Evolutionary conservation across 2,329 filamentous ascomycete genomes (phyloP), one percentile per base, ranked within the genome.

Genomic region (Trichoderma sp.): DNA sequence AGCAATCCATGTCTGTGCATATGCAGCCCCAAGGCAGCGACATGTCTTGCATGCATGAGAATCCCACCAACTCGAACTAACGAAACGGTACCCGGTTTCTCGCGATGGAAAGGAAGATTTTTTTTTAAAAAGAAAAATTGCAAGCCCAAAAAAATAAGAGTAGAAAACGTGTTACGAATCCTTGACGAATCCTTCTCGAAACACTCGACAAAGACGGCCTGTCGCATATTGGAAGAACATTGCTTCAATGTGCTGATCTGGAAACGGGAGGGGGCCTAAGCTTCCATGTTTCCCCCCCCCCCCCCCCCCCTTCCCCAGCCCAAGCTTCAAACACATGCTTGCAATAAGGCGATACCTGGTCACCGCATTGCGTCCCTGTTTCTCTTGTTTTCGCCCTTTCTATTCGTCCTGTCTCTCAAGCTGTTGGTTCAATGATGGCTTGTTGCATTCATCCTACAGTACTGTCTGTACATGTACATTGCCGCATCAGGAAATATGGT

Each of bases 21-120:
- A 34, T 60, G 57, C 57, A 60, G 42, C 57, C 57, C 15, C 27
- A 60, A 60, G 39, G 57, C 39, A 48, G 57, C 57, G 57, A 60
- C 57, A 22, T 60, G 42, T 27, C 42, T 17, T 60, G 57, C 57
- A 60, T 60, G 57, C 39, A 60, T 60, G 42, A 19, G 27, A 60
- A 60, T 48, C 29, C 19, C 37, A 42, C 57, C 29, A 48, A 27
- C 29, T 22, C 34, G 19, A 34, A 32, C 13, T 19, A 56, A 6
- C n/a, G 27, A n/a, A 17, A 32, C 57, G 17, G 39, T 29, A 42
- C 57, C 37, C 57, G 57, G 37, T 45, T 60, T 48, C 42, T 60
- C 57, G 57, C 57, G 37, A 60, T 37, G 39, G 34, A 29, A 22
- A 29, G 15, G 9, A 53, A 53, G 6, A 32, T 12, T n/a, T n/a